phyloP scores from a whole-genome alignment of 768 basidiomycete species.

The Suillus variegatus region DNA sequence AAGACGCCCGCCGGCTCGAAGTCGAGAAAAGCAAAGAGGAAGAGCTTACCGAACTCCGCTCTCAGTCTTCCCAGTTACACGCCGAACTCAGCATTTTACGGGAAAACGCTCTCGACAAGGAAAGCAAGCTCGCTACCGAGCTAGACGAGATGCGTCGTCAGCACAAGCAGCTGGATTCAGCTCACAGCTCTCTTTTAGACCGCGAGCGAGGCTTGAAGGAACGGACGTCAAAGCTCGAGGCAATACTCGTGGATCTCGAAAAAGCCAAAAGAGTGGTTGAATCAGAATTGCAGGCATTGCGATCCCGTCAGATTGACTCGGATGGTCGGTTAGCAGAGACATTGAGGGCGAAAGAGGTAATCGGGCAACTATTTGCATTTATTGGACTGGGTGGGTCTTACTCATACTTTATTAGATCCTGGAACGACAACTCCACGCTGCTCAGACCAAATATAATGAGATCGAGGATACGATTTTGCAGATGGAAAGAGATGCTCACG shows the following conservation, averaged over 20 bases:
- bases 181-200: conserved; percentile 65
- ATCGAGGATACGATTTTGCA: conserved; percentile 88
- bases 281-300: conserved; percentile 72
- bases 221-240: conserved; percentile 50
- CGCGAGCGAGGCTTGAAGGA: conserved; percentile 55
- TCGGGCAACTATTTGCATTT: conserved; percentile 15
- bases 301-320: conserved; percentile 65
- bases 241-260: conserved; percentile 57
- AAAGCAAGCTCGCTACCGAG: conserved; percentile 77
- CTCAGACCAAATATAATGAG: conserved; percentile 77
- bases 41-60: conserved; percentile 75
- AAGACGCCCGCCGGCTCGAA: conserved; percentile 81
- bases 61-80: conserved; percentile 60
- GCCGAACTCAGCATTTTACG: conserved; percentile 69
- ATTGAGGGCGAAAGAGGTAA: conserved; percentile 72
- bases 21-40: conserved; percentile 86
- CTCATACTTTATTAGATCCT: conserved; percentile 48
- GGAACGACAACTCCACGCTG: conserved; percentile 72
- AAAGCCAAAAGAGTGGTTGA: conserved; percentile 68
- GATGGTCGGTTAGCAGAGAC: conserved; percentile 66
- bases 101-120: conserved; percentile 57
- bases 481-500: conserved; percentile 78
- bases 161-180: conserved; percentile 56
- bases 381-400: neutral
- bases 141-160: conserved; percentile 66